Conservation (phyloP, 179 eudicot species). For the Nepenthes alata region DNA sequence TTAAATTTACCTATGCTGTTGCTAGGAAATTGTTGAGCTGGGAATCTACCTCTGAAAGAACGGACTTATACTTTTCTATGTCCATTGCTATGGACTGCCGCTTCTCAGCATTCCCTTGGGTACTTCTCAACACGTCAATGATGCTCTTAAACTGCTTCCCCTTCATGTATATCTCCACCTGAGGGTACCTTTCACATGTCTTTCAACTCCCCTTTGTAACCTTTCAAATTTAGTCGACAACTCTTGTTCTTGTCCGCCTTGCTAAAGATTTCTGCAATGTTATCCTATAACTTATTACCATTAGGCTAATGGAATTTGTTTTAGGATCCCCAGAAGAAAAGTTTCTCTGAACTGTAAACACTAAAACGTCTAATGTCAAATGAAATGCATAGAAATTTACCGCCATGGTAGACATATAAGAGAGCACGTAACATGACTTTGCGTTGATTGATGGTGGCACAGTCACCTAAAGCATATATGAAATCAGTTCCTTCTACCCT, state of each 20-base stretch:
- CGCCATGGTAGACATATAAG: background rate
- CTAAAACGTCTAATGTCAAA: background rate
- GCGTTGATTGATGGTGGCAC: conserved; percentile 69
- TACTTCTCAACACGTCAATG: conserved; percentile 31
- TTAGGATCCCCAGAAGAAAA: background rate
- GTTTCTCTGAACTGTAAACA: background rate
- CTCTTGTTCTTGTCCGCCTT: conserved; percentile 59
- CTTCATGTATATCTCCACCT: conserved; percentile 62
- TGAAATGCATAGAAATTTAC: no score
- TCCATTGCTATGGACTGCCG: conserved; percentile 28
- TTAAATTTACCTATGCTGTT: conserved; percentile 70
- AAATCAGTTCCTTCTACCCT: conserved; percentile 48
- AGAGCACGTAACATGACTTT: conserved; percentile 43
- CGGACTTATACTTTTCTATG: conserved; percentile 44
- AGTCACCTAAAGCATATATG: conserved; percentile 73
- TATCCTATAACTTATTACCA: conserved; percentile 30
- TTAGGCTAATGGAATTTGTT: background rate
- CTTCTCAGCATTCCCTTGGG: conserved; percentile 25
- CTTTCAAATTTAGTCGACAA: conserved; percentile 38
- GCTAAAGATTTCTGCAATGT: conserved; percentile 44
- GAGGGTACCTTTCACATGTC: conserved; percentile 75
- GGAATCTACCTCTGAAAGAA: conserved; percentile 62
- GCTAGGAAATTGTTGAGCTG: conserved; percentile 79
- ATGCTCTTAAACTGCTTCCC: conserved; percentile 45
- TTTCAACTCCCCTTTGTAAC: conserved; percentile 39